A percentile compares a stretch with the other conserved stretches of the same genome.
phyloP scores from a whole-genome alignment of 352 stramenopile genomes.

The Phytophthora tubulina region DNA sequence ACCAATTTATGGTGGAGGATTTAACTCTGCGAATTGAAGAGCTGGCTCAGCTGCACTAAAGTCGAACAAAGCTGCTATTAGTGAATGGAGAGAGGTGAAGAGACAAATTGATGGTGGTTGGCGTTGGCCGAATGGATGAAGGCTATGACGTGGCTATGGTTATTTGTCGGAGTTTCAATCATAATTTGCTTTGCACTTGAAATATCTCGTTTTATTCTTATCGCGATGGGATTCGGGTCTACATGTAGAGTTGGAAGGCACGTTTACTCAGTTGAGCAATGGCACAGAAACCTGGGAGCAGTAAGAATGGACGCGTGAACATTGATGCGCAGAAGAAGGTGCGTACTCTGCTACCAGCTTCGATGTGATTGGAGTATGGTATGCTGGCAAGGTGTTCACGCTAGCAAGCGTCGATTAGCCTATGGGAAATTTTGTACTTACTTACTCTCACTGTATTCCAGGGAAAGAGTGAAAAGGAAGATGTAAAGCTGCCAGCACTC shows the following conservation, averaged over 20 bases:
- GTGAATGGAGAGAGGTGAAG: slow-evolving; percentile 11
- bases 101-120: neutral
- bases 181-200: slow-evolving; percentile 33
- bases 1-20: slow-evolving; percentile 72
- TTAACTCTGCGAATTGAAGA: slow-evolving; percentile 82
- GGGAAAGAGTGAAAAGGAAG: slow-evolving; percentile 45
- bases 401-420: no score
- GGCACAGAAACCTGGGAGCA: slow-evolving; percentile 24
- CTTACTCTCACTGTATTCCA: neutral
- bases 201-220: slow-evolving; percentile 34
- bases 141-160: slow-evolving; percentile 1
- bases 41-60: slow-evolving; percentile 78
- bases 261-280: slow-evolving; percentile 11
- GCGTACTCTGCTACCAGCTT: neutral
- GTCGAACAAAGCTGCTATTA: slow-evolving; percentile 1
- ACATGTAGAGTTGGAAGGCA: neutral
- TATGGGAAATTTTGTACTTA: neutral
- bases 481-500: slow-evolving; percentile 58
- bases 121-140: neutral
- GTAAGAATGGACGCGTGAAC: slow-evolving; percentile 10
- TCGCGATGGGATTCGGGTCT: slow-evolving; percentile 5
- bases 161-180: slow-evolving; percentile 14
- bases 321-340: slow-evolving; percentile 32
- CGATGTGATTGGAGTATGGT: neutral
- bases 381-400: neutral